Percentiles rank a stretch among this genome's conserved stretches.
These are phyloP conservation scores for Phytopythium kandeliae DNA, from an alignment of 352 stramenopile species.

Conservation along the genomic window DNA sequence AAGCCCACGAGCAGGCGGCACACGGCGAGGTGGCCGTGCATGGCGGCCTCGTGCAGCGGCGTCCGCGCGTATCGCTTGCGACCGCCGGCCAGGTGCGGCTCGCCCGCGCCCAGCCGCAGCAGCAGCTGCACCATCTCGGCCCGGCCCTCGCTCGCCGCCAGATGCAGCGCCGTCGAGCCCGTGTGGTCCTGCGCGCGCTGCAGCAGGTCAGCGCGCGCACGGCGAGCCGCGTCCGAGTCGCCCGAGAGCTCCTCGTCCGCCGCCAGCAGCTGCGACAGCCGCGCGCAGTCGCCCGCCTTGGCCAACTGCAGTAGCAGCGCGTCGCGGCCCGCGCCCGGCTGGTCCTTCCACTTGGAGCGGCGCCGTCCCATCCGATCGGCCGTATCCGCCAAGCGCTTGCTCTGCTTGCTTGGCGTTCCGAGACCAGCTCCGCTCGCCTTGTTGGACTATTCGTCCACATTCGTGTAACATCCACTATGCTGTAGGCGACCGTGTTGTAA, in stretches of 20 bases:
- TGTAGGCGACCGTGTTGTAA: too few relatives aligned
- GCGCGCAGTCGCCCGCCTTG: constrained; percentile 33
- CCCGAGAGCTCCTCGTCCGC: constrained; percentile 3
- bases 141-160: constrained; percentile 56
- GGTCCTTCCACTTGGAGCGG: constrained; percentile 69
- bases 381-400: too few relatives aligned
- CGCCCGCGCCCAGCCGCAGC: constrained; percentile 40
- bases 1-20: constrained; percentile 48
- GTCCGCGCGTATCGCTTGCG: constrained; percentile 64
- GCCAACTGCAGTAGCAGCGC: constrained; percentile 41
- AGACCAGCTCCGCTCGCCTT: too few relatives aligned
- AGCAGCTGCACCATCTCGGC: constrained; percentile 36
- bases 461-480: too few relatives aligned
- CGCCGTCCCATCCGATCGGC: constrained; percentile 67
- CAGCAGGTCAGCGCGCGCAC: constrained; percentile 32
- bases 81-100: constrained; percentile 53
- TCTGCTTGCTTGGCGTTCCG: too few relatives aligned
- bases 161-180: constrained; percentile 51
- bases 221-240: neutral
- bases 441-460: too few relatives aligned
- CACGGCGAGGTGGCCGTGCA: constrained; percentile 45
- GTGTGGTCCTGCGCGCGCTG: constrained; percentile 68
- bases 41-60: constrained; percentile 69
- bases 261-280: constrained; percentile 24
- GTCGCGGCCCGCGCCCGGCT: constrained; percentile 20